Evolutionary conservation across 495 filamentous ascomycete genomes (phyloP).

Genomic region (Trichoderma virens): DNA sequence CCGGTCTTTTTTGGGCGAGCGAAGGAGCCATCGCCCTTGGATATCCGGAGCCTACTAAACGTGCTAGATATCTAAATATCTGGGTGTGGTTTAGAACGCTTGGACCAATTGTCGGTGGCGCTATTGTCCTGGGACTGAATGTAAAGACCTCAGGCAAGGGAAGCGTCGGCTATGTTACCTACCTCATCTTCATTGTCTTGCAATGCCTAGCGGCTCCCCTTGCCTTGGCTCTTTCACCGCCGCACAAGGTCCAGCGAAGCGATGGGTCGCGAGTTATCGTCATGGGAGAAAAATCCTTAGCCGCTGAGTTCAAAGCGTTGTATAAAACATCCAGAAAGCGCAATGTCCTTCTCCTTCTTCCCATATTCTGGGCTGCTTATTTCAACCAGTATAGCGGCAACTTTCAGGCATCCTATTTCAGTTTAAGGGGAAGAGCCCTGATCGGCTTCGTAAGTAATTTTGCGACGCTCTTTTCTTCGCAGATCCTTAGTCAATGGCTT

Average conservation of each 20-base stretch:
- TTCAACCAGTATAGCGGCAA: slow-evolving; percentile 45
- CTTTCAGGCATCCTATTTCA: slow-evolving; percentile 46
- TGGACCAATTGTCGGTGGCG: slow-evolving; percentile 41
- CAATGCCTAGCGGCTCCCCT: slow-evolving; percentile 41
- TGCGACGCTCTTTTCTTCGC: slow-evolving; percentile 26
- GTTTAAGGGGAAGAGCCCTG: slow-evolving; percentile 39
- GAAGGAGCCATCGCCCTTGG: slow-evolving; percentile 45
- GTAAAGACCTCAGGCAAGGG: slow-evolving; percentile 20
- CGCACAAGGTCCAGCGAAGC: slow-evolving; percentile 39
- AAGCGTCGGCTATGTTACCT: slow-evolving; percentile 41
- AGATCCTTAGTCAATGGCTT: slow-evolving; percentile 34
- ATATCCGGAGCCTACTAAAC: slow-evolving; percentile 39
- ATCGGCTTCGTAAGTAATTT: slow-evolving; percentile 33
- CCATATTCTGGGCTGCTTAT: slow-evolving; percentile 39
- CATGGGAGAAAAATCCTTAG: slow-evolving; percentile 30
- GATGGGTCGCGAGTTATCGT: slow-evolving; percentile 34
- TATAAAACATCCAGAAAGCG: slow-evolving; percentile 30
- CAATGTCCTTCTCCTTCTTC: slow-evolving; percentile 39
- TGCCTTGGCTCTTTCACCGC: slow-evolving; percentile 37
- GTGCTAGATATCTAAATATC: slow-evolving; percentile 40
- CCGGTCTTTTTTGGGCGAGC: slow-evolving; percentile 40
- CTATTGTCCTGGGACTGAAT: slow-evolving; percentile 41
- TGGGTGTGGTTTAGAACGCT: slow-evolving; percentile 44
- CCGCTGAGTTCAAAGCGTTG: slow-evolving; percentile 31
- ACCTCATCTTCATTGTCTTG: slow-evolving; percentile 40